These are phyloP conservation scores for Didymella pinodella DNA, from an alignment of 2,329 filamentous ascomycete genomes.

Conservation along the genomic window DNA sequence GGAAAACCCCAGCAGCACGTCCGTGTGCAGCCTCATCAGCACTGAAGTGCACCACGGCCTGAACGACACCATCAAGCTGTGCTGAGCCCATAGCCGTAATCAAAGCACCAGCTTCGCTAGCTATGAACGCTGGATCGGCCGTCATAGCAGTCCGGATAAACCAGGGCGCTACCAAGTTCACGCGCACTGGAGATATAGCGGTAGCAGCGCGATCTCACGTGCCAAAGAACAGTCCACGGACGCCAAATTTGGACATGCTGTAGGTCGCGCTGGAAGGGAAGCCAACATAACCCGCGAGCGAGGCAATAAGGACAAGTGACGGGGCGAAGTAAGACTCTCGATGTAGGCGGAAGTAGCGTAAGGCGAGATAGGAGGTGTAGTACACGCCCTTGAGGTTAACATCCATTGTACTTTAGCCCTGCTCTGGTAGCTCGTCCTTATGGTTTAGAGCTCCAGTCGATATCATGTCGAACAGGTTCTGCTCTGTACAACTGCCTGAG, in stretches of 20 bases:
- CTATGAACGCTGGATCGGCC: slow-evolving; percentile 15
- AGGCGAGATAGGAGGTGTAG: slow-evolving; percentile 36
- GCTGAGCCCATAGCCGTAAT: slow-evolving; percentile 28
- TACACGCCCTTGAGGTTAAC: slow-evolving; percentile 38
- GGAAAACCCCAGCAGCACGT: slow-evolving; percentile 32
- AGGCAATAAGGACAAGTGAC: slow-evolving; percentile 33
- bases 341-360: slow-evolving; percentile 38
- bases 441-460: slow-evolving; percentile 17
- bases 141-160: slow-evolving; percentile 37
- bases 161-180: slow-evolving; percentile 43
- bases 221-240: slow-evolving; percentile 38
- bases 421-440: slow-evolving; percentile 27
- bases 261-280: slow-evolving; percentile 36
- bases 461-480: slow-evolving; percentile 37
- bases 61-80: slow-evolving; percentile 31
- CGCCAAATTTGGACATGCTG: slow-evolving; percentile 39
- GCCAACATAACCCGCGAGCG: slow-evolving; percentile 36
- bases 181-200: slow-evolving; percentile 23
- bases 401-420: slow-evolving; percentile 26
- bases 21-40: slow-evolving; percentile 26
- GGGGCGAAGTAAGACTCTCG: slow-evolving; percentile 28
- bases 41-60: slow-evolving; percentile 30
- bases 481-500: slow-evolving; percentile 40
- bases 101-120: slow-evolving; percentile 24
- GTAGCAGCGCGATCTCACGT: slow-evolving; percentile 28